Evolutionary conservation across 306 rosid species (phyloP), one percentile per base, ranked within the genome.

Genomic region (Pyrus bretschneideri): DNA sequence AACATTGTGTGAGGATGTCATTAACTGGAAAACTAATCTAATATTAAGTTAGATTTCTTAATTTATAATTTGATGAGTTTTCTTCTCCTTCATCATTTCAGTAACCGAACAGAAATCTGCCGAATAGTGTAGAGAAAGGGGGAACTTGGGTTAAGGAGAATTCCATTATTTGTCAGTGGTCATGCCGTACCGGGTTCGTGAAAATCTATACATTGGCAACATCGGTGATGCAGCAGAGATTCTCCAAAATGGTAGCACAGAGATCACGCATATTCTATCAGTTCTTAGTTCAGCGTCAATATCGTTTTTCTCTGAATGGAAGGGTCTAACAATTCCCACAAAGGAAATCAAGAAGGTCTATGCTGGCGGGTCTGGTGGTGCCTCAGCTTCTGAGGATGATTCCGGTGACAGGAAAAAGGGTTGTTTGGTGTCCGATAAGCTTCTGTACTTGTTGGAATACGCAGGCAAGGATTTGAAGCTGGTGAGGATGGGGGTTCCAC

Each of bases 171-270:
- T 11, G 61, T 40, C 45, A 23, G 75, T 61, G 65, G 81, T 58
- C 77, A 95, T 95, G 98, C 97, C 97, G 63, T 82, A 90, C 86
- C 84, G 69, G 1, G 97, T 95, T 9, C 92, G 98, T 0, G 93
- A 90, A 73, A 92, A 86, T 74, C 91, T 95, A 5, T 89, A 87
- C 76, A 92, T 95, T 71, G 90, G 98, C 31, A 79, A 90, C 89
- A 92, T 95, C 73, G 46, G 89, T 44, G 93, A 88, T 75, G 99
- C 97, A 0, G 97, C 92, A 0, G 91, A 84, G 67, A 58, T 90
- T 72, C 96, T 92, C 67, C 86, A 87, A 82, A 87, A 84, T 70
- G 89, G 72, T 67, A 74, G 83, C 84, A 55, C 72, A 30, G 85
- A 83, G 30, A 72, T 90, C 78, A 90, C 92, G 1, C 97, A 89